These are phyloP conservation scores for Stachybotrys chartarum DNA, from an alignment of 2,329 filamentous ascomycete species.

Conservation along the genomic window DNA sequence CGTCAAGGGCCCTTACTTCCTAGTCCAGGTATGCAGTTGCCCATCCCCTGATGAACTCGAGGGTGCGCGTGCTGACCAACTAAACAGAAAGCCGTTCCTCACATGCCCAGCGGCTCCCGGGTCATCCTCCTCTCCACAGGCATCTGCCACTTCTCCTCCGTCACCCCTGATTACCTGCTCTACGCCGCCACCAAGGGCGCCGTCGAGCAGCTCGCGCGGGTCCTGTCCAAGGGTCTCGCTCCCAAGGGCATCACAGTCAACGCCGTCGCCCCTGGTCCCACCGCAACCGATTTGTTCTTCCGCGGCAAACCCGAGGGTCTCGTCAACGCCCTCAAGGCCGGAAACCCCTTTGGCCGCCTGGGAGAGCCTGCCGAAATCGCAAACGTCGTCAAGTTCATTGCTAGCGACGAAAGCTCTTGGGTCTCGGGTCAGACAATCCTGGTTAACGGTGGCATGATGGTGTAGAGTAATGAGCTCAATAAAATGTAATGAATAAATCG, in stretches of 20 bases:
- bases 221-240: constrained; percentile 48
- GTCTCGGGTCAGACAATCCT: constrained; percentile 11
- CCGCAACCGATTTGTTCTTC: constrained; percentile 48
- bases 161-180: constrained; percentile 38
- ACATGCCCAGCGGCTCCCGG: constrained; percentile 41
- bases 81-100: constrained; percentile 38
- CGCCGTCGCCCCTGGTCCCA: constrained; percentile 35
- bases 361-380: constrained; percentile 12
- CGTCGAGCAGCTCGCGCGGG: constrained; percentile 50
- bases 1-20: constrained; percentile 50
- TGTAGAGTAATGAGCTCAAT: background rate
- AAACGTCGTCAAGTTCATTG: constrained; percentile 10
- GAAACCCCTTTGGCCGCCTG: constrained; percentile 11
- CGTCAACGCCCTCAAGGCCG: constrained; percentile 29
- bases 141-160: constrained; percentile 23
- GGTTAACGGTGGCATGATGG: constrained; percentile 10
- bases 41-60: background rate
- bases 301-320: constrained; percentile 39
- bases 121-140: constrained; percentile 46
- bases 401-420: constrained; percentile 11
- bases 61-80: background rate
- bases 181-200: constrained; percentile 52
- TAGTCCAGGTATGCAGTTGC: constrained; percentile 30
- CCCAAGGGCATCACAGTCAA: constrained; percentile 41
- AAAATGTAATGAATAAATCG: background rate